Conservation (phyloP, 2,329 filamentous ascomycete genomes). For the Apiospora pterosperma region DNA sequence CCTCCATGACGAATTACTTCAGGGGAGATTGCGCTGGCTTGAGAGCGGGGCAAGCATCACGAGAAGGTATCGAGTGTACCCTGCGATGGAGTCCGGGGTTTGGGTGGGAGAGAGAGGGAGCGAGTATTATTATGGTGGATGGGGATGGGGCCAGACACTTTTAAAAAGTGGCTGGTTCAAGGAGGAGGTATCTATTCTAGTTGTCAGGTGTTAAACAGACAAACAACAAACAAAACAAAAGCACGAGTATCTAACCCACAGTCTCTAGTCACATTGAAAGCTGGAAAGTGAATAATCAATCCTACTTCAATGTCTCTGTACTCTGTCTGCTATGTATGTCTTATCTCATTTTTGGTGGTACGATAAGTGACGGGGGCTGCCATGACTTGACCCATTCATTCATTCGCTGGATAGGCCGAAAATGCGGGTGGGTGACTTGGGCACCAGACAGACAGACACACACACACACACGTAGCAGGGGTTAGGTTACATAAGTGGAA, state of each 20-base stretch:
- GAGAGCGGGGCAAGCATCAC: constrained; percentile 2
- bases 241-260: background rate
- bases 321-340: background rate
- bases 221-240: background rate
- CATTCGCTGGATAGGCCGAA: background rate
- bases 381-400: background rate
- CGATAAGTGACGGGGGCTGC: background rate
- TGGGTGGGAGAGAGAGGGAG: background rate
- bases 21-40: background rate
- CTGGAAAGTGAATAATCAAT: background rate
- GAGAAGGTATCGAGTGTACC: background rate
- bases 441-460: background rate
- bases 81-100: background rate
- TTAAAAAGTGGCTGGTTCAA: background rate
- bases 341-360: background rate
- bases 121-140: background rate
- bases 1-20: constrained; percentile 40
- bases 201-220: background rate
- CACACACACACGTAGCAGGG: background rate
- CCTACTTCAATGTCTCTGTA: background rate
- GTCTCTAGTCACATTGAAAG: background rate
- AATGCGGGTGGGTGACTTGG: background rate
- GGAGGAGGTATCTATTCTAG: background rate
- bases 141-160: background rate
- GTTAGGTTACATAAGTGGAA: too few species aligned